Evolutionary conservation across 352 stramenopile species (phyloP).

Genomic region (Globisporangium ultimum): DNA sequence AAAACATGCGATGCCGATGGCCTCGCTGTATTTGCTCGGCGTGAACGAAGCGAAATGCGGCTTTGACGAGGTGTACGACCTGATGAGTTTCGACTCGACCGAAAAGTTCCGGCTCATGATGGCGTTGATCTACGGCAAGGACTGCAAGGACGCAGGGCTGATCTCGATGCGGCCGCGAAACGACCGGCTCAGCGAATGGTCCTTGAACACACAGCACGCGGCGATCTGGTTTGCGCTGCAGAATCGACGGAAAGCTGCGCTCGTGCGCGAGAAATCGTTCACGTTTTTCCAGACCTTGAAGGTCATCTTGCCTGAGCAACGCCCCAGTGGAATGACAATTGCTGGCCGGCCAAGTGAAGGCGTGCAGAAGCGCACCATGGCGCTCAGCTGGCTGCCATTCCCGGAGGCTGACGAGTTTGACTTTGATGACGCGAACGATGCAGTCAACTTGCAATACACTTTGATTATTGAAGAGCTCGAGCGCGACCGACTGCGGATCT

Average conservation of each 20-base stretch:
- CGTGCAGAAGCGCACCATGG: slow-evolving; percentile 57
- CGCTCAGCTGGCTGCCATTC: slow-evolving; percentile 59
- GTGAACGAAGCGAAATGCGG: slow-evolving; percentile 55
- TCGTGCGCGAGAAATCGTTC: slow-evolving; percentile 48
- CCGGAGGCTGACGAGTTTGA: slow-evolving; percentile 14
- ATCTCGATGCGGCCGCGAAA: slow-evolving; percentile 35
- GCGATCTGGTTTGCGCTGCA: slow-evolving; percentile 62
- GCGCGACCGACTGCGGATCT: slow-evolving; percentile 39
- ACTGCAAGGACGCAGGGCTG: slow-evolving; percentile 54
- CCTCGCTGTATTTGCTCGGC: slow-evolving; percentile 45
- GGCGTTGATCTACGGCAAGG: slow-evolving; percentile 48
- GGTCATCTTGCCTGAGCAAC: slow-evolving; percentile 43
- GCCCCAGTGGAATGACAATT: slow-evolving; percentile 6
- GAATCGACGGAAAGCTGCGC: slow-evolving; percentile 41
- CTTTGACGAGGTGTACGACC: slow-evolving; percentile 57
- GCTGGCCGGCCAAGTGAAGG: slow-evolving; percentile 30
- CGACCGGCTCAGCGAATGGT: slow-evolving; percentile 30
- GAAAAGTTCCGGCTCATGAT: slow-evolving; percentile 57
- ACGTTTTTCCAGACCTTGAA: slow-evolving; percentile 68
- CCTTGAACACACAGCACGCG: slow-evolving; percentile 44
- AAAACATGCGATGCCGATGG: slow-evolving; percentile 23
- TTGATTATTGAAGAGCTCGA: slow-evolving; percentile 62
- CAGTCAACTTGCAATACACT: slow-evolving; percentile 57
- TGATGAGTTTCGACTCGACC: slow-evolving; percentile 56
- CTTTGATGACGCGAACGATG: slow-evolving; percentile 16